Evolutionary conservation across 352 stramenopile genomes (phyloP).

Genomic region (Phytophthora pisi): DNA sequence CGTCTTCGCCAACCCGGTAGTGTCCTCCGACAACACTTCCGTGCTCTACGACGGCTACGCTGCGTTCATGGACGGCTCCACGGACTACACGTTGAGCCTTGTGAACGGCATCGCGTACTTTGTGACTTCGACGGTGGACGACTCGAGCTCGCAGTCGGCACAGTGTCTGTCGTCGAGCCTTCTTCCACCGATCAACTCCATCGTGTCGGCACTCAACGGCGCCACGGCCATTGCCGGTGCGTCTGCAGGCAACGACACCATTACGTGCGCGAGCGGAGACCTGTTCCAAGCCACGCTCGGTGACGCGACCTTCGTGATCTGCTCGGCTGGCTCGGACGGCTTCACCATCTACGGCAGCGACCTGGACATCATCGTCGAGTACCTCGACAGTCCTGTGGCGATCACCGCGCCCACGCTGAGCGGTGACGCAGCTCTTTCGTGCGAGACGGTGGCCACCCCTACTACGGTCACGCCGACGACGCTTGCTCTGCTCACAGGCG

Average conservation of each 20-base stretch:
- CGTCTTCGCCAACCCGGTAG: constrained; percentile 32
- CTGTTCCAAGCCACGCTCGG: constrained; percentile 26
- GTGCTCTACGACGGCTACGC: constrained; percentile 31
- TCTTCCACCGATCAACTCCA: constrained; percentile 20
- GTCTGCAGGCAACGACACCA: constrained; percentile 1
- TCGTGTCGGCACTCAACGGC: constrained; percentile 13
- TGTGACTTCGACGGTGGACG: constrained; percentile 11
- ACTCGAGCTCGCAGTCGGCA: constrained; percentile 4
- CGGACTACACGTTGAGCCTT: constrained; percentile 22
- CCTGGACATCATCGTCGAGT: constrained; percentile 17
- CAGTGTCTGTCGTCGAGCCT: constrained; percentile 17
- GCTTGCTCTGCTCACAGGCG: constrained; percentile 16
- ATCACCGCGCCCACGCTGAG: constrained; percentile 17
- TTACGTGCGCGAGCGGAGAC: constrained; percentile 22
- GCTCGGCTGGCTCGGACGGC: background rate
- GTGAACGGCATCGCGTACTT: constrained; percentile 32
- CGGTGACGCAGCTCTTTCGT: constrained; percentile 1
- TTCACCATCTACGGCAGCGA: constrained; percentile 18
- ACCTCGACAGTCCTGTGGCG: constrained; percentile 8
- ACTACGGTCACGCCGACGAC: constrained; percentile 17
- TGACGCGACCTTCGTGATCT: constrained; percentile 25
- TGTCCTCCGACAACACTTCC: constrained; percentile 14
- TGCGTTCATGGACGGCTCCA: constrained; percentile 16
- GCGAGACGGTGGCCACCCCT: constrained; percentile 13
- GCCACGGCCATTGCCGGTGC: constrained; percentile 11